Base-by-base conservation (phyloP, 495 filamentous ascomycete species). In the Astrothelium subdiscretum region DNA sequence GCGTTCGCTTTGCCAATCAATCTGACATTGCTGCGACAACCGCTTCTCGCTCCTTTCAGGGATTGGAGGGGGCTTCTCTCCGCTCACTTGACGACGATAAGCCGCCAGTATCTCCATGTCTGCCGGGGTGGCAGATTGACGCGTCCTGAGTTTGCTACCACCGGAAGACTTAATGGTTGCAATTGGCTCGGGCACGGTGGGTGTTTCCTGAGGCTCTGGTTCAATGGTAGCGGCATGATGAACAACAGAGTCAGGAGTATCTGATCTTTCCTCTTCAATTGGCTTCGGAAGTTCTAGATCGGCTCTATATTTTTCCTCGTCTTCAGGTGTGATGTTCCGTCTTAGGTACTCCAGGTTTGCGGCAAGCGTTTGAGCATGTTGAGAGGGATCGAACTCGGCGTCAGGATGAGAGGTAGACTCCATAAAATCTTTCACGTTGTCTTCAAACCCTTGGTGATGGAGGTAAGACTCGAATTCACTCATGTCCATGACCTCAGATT, bases 201-300 rank as follows among this genome's bases (percentile, higher is more conserved):
- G 81, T 5, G 32, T 22, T 20, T 81, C 83, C 10, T 83, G 79
- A 3, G 58, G 43, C 27, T 67, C 60, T 11, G 76, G 71, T 10
- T 76, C 61, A 61, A 79, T 69, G 44, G 68, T 72, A 2, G 84
- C 67, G 22, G 89, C 83, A 66, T 89, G 89, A 62, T 90, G 88
- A 65, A 97, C 95, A 29, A 97, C 91, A n/a, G 94, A 97, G 31
- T 94, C 90, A 11, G 91, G 90, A 2, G 92, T 96, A 38, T 88
- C 85, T 1, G 88, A 29, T 54, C 48, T 54, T 26, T 54, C 48
- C 48, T 54, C 48, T 24, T 54, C 48, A 8, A 29, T 29, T 29
- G 48, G 48, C 5, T 54, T 54, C 8, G 24, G 48, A 29, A 24
- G 48, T 8, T 54, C 24, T 8, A 29, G 8, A 1, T 54, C 22